Evolutionary conservation across 805 yeast genomes (phyloP), one percentile per base, ranked within the genome.

Genomic region (Priceomyces carsonii): DNA sequence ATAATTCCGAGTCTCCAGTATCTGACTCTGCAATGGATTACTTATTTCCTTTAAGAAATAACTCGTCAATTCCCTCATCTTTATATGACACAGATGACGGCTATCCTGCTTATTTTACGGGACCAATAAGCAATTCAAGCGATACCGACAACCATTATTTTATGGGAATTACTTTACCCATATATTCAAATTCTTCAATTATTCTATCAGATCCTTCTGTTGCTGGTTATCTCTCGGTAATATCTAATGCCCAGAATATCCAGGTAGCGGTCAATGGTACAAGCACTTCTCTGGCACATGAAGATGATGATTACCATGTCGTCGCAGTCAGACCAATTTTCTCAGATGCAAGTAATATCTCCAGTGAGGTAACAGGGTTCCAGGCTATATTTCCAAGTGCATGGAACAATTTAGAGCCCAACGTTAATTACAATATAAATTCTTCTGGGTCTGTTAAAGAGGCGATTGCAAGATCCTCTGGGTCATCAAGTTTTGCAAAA

Each of bases 91-190:
- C 42, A 8, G 16, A 23, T 9, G 17, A 39, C 4, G 31, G 42
- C 3, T 28, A 29, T 22, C 43, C 53, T 13, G 57, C 59, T n/a
- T 59, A 51, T 42, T 51, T 85, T 10, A 63, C 80, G 1, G 95
- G 95, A 3, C 96, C 96, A 0, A 64, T 76, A 1, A 34, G 61
- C 12, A 77, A 79, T 45, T 32, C 51, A 8, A 33, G 55, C 3
- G 45, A 52, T 29, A 31, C 37, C 6, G 57, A 55, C 24, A 46
- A 66, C 1, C 39, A 68, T 1, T 82, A 73, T 48, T 73, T 79
- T 45, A 65, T 86, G 72, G 86, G 95, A 0, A 63, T 89, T 60
- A 84, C 96, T 0, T 47, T 87, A 4, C 93, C 96, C 0, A 73
- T 89, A 3, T 81, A 71, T 48, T 75, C 87, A 12, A 82, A 84